Conservation (phyloP, 768 basidiomycete genomes). For the Boletus reticulatus region DNA sequence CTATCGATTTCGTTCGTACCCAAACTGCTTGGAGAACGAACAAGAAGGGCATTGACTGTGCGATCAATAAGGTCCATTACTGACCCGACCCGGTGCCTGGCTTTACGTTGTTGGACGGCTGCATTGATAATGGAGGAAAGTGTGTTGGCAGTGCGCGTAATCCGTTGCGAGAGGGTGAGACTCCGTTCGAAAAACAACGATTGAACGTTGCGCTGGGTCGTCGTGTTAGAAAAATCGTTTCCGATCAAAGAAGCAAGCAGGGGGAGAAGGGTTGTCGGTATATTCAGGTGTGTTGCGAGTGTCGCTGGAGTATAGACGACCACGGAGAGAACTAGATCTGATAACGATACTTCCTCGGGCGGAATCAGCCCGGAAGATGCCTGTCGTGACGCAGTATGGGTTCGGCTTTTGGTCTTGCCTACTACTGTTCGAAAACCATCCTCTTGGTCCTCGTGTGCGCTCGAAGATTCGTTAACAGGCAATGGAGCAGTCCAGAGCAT, state of each 20-base stretch:
- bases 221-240: constrained; percentile 68
- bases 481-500: constrained; percentile 58
- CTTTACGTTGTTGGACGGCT: constrained; percentile 45
- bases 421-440: constrained; percentile 60
- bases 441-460: constrained; percentile 35
- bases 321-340: constrained; percentile 50
- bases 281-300: constrained; percentile 62
- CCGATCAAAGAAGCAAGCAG: constrained; percentile 77
- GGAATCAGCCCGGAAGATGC: constrained; percentile 46
- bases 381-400: constrained; percentile 27
- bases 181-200: constrained; percentile 66
- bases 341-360: constrained; percentile 37
- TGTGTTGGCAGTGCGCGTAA: constrained; percentile 59
- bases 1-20: constrained; percentile 61
- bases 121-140: constrained; percentile 54
- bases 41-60: constrained; percentile 58
- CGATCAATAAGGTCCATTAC: constrained; percentile 79
- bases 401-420: constrained; percentile 50
- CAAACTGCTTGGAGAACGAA: constrained; percentile 45
- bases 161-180: constrained; percentile 58
- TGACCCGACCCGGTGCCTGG: constrained; percentile 56
- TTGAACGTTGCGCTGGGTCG: constrained; percentile 50
- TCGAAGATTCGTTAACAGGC: constrained; percentile 22
- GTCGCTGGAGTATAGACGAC: constrained; percentile 58
- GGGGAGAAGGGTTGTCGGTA: constrained; percentile 72